Percentiles rank a stretch among this genome's conserved stretches.
phyloP scores from a whole-genome alignment of 1,139 yeast species.

The Debaryomyces coudertii region DNA sequence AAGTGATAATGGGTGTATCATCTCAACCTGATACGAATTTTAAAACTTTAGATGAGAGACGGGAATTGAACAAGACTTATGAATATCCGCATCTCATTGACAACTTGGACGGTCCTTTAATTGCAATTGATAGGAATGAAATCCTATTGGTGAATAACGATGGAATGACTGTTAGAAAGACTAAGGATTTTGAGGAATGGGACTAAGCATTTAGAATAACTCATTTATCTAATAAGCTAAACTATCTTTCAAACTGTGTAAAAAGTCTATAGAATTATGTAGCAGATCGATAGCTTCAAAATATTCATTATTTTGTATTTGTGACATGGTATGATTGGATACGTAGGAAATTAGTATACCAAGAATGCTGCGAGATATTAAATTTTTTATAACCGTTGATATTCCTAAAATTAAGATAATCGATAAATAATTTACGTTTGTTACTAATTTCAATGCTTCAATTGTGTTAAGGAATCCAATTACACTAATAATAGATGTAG shows the following conservation, averaged over 20 bases:
- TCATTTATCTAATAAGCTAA: neutral
- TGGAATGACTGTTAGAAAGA: slow-evolving; percentile 41
- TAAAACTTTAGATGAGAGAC: slow-evolving; percentile 63
- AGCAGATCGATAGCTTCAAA: slow-evolving; percentile 1
- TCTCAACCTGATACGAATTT: slow-evolving; percentile 9
- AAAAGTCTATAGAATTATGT: neutral
- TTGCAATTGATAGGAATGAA: slow-evolving; percentile 66
- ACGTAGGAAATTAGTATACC: slow-evolving; percentile 1
- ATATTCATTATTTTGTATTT: slow-evolving; percentile 1
- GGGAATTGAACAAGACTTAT: slow-evolving; percentile 70
- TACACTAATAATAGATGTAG: slow-evolving; percentile 60
- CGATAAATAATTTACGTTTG: slow-evolving; percentile 41
- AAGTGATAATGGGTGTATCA: slow-evolving; percentile 14
- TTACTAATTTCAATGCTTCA: slow-evolving; percentile 65
- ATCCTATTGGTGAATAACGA: slow-evolving; percentile 62
- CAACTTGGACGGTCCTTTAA: slow-evolving; percentile 80
- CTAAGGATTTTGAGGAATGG: slow-evolving; percentile 19
- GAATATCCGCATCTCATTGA: slow-evolving; percentile 74
- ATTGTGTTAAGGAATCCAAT: slow-evolving; percentile 64
- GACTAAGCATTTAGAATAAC: slow-evolving; percentile 9
- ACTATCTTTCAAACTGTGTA: slow-evolving; percentile 1
- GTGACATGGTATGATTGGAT: neutral
- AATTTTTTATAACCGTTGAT: slow-evolving; percentile 7
- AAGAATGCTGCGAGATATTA: slow-evolving; percentile 1
- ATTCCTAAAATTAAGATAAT: slow-evolving; percentile 9